These are phyloP conservation scores for Acer negundo DNA, from an alignment of 345 rosid genomes.

Conservation along the genomic window DNA sequence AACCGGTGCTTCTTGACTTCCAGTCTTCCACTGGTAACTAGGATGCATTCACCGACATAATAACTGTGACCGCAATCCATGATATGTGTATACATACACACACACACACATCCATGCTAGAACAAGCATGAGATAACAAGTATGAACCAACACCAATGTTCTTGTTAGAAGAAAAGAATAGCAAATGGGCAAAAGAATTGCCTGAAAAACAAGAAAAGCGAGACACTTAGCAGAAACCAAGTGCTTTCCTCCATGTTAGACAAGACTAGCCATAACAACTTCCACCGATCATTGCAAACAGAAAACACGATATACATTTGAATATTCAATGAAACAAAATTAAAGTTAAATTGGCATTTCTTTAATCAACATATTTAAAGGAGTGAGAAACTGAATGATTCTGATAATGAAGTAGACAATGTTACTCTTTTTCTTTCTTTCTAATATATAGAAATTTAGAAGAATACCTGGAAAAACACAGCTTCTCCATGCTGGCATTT, in stretches of 20 bases:
- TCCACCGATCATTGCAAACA: not conserved
- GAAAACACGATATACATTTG: not conserved
- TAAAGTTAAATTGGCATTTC: conserved; percentile 5
- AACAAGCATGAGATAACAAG: not conserved
- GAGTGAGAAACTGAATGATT: not conserved
- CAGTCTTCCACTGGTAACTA: not conserved
- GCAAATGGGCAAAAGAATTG: not conserved
- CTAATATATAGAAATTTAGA: not conserved
- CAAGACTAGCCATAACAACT: conserved; percentile 2
- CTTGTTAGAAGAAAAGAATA: not conserved
- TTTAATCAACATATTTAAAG: not conserved
- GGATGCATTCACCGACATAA: not conserved
- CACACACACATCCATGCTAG: not conserved
- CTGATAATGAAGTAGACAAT: too few species aligned
- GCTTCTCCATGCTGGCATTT: conserved; percentile 61
- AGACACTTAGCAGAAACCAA: not conserved
- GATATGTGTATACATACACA: not conserved
- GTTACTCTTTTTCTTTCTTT: not conserved
- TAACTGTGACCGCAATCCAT: not conserved
- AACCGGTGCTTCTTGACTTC: not conserved
- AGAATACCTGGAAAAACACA: conserved; percentile 70
- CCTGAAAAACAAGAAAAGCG: not conserved
- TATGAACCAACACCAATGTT: not conserved
- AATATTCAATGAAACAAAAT: not conserved
- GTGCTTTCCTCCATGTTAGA: not conserved